These are phyloP conservation scores for Coffea humblotiana DNA, from an alignment of 305 asterid species.

Conservation along the genomic window DNA sequence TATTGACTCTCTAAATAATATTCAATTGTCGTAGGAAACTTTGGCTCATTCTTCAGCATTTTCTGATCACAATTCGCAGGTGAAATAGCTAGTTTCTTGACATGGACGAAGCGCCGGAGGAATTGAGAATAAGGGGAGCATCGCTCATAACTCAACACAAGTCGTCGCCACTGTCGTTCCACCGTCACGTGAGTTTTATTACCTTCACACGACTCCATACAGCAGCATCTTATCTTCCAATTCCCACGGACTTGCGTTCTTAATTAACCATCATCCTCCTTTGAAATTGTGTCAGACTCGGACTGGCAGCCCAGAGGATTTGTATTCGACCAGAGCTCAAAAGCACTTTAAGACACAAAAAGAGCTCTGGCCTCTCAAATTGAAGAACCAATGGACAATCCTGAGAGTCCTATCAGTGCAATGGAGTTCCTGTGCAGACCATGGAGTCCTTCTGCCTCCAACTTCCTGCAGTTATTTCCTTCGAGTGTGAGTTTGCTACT, in stretches of 20 bases:
- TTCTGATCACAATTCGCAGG: not conserved
- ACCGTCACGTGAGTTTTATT: conserved; percentile 25
- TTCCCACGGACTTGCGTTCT: not conserved
- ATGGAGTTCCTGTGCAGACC: conserved; percentile 53
- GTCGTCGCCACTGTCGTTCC: not conserved
- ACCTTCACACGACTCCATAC: not conserved
- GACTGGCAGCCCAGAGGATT: conserved; percentile 6
- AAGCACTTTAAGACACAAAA: conserved; percentile 22
- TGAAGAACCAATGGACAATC: conserved; percentile 34
- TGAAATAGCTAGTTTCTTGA: not conserved
- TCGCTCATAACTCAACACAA: conserved; percentile 14
- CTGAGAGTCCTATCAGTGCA: conserved; percentile 41
- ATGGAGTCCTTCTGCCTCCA: conserved; percentile 58
- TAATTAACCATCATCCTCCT: not conserved
- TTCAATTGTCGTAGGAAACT: not conserved
- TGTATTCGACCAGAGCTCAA: conserved; percentile 22
- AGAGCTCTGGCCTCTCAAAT: conserved; percentile 15
- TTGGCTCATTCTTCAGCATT: not conserved
- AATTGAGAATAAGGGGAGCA: conserved; percentile 22
- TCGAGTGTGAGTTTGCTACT: conserved; percentile 40
- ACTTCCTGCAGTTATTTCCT: conserved; percentile 48
- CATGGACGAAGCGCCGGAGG: conserved; percentile 29
- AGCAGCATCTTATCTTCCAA: not conserved
- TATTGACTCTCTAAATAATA: not conserved
- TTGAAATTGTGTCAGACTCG: not conserved